Evolutionary conservation across 2,329 filamentous ascomycete species (phyloP), one percentile per base, ranked within the genome.

Genomic region (Thelonectria discophora): DNA sequence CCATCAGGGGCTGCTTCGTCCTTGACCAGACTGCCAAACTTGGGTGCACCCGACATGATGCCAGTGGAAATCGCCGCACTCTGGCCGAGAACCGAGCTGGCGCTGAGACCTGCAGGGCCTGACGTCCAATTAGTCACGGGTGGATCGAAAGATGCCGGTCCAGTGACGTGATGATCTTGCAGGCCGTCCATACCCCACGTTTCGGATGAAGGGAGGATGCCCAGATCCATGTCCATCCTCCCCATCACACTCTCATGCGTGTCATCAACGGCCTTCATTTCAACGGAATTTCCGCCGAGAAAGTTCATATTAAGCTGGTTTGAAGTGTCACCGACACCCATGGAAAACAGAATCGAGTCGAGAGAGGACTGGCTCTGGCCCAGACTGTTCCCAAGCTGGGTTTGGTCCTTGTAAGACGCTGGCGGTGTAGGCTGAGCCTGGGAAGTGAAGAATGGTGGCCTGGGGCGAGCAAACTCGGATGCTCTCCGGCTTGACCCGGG

Each of bases 381-480:
- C 2, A 57, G 46, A 3, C 50, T 42, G 6, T 34, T 59, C 40
- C 43, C 65, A 55, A 42, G 10, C 30, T 69, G 39, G 20, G 34
- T 27, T 8, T 65, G 62, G n/a, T 60, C 39, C 51, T 72, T 73
- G 9, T 51, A 52, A 7, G 68, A 63, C 12, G 57, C 54, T 1
- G 69, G 64, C 3, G 66, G 60, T n/a, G 69, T 65, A 3, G 63
- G 48, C 39, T 70, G 70, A 1, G 63, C n/a, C 17, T 61, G 48
- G 17, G 57, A 45, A 7, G 52, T 34, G 9, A 73, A 74, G 54
- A 73, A 75, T 1, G 72, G 64, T 12, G 75, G 73, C n/a, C 69
- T 63, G 2, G 73, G 74, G 1, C 72, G 67, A 4, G 72, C 52
- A 40, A 74, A 72, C 46, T 77, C 76, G 2, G 73, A 76, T 2